phyloP scores from a whole-genome alignment of 768 basidiomycete genomes.

The Rhizopogon vinicolor region DNA sequence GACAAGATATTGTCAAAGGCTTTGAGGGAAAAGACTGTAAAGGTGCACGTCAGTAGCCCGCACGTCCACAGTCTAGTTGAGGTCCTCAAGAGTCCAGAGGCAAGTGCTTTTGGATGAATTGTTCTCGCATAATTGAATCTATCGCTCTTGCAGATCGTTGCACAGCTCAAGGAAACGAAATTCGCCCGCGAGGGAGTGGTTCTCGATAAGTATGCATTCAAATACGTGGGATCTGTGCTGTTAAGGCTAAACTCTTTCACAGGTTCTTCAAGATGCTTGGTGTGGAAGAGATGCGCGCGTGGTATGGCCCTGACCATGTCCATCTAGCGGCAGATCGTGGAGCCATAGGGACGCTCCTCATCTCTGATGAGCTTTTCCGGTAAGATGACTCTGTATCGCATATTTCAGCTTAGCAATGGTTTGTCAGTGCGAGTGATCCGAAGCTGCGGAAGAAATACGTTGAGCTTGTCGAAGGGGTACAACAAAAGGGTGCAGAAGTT shows the following conservation, averaged over 20 bases:
- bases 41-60: constrained; percentile 87
- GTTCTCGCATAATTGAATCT: background rate
- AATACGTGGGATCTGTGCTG: background rate
- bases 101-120: constrained; percentile 26
- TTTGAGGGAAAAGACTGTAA: constrained; percentile 77
- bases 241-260: background rate
- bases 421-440: constrained; percentile 72
- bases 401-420: background rate
- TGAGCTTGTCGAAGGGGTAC: constrained; percentile 81
- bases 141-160: constrained; percentile 46
- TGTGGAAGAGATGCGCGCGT: constrained; percentile 90
- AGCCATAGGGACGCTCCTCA: constrained; percentile 89
- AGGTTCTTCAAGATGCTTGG: constrained; percentile 99
- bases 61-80: constrained; percentile 97
- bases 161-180: constrained; percentile 89
- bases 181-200: constrained; percentile 92
- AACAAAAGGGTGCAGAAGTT: constrained; percentile 86
- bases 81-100: constrained; percentile 92
- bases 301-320: constrained; percentile 98
- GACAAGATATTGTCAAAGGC: constrained; percentile 82
- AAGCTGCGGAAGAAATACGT: constrained; percentile 80
- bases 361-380: constrained; percentile 95
- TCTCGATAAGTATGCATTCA: constrained; percentile 66
- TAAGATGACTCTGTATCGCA: constrained; percentile 23
- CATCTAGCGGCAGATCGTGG: constrained; percentile 87